Percentiles rank a stretch among this genome's conserved stretches.
These are phyloP conservation scores for Neurospora sp. DNA, from an alignment of 495 filamentous ascomycete genomes.

Conservation along the genomic window DNA sequence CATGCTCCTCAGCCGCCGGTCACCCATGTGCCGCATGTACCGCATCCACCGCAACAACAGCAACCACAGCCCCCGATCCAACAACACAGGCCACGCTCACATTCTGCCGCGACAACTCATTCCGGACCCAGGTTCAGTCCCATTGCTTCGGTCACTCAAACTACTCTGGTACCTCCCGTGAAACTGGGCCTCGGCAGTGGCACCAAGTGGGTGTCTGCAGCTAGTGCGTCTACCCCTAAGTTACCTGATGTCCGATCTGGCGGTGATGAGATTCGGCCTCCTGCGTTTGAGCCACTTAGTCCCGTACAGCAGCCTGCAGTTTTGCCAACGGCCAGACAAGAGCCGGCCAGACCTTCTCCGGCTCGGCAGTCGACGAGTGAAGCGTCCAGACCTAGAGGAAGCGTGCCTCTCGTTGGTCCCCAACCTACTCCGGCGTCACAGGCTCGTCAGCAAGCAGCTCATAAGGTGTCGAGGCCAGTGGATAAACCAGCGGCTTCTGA, in stretches of 20 bases:
- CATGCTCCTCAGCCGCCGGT: not conserved
- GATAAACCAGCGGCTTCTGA: slow-evolving; percentile 1
- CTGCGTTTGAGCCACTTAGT: slow-evolving; percentile 37
- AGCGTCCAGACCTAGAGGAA: not conserved
- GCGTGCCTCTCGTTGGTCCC: not conserved
- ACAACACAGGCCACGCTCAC: slow-evolving; percentile 11
- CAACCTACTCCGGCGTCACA: slow-evolving; percentile 22
- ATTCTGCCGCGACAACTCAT: not conserved
- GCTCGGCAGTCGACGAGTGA: not conserved
- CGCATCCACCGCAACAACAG: not conserved
- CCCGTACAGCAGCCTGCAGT: slow-evolving; percentile 17
- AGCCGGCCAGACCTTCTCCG: not conserved
- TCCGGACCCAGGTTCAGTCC: slow-evolving; percentile 8
- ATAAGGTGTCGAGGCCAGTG: slow-evolving; percentile 5
- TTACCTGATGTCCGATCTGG: slow-evolving; percentile 12
- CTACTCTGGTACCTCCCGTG: slow-evolving; percentile 1
- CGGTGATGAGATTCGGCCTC: slow-evolving; percentile 27
- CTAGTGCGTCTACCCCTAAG: slow-evolving; percentile 38
- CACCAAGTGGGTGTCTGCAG: slow-evolving; percentile 38
- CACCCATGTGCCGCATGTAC: not conserved
- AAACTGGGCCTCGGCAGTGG: slow-evolving; percentile 25
- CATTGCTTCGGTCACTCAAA: slow-evolving; percentile 10
- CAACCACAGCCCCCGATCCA: not conserved
- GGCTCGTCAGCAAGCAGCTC: slow-evolving; percentile 2
- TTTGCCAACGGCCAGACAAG: not conserved